These are phyloP conservation scores for Barnettozyma vustinii DNA, from an alignment of 805 yeast species.

Conservation along the genomic window DNA sequence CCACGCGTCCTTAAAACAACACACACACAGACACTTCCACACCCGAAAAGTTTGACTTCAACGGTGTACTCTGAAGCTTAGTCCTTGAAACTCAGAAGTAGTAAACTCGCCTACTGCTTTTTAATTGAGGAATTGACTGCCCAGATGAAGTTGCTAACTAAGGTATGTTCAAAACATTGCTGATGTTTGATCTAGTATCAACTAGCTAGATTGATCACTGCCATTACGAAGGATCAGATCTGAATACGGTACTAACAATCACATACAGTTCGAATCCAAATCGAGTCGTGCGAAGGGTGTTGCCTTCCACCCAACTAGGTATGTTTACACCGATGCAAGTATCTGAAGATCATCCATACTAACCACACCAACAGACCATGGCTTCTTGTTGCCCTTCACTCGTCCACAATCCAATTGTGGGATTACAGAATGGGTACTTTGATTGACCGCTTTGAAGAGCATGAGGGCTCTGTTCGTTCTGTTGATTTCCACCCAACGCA, in stretches of 20 bases:
- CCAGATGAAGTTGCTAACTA: conserved; percentile 76
- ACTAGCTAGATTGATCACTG: not conserved
- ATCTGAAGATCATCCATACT: conserved; percentile 7
- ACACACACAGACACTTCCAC: not conserved
- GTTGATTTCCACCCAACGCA: conserved; percentile 97
- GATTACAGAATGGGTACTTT: conserved; percentile 99
- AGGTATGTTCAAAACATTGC: conserved; percentile 36
- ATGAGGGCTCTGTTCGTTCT: conserved; percentile 96
- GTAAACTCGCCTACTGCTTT: not conserved
- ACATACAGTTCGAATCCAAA: conserved; percentile 82
- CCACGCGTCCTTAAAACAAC: conserved; percentile 1
- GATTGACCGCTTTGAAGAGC: conserved; percentile 95
- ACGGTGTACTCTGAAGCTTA: not conserved
- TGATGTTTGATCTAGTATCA: not conserved
- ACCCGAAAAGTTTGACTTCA: not conserved
- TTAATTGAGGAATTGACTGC: conserved; percentile 3
- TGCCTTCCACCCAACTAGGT: conserved; percentile 89
- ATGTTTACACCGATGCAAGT: conserved; percentile 13
- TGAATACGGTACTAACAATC: conserved; percentile 7
- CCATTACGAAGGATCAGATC: not conserved
- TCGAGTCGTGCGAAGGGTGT: conserved; percentile 96
- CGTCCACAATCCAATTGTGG: conserved; percentile 99
- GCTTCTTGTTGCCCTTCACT: conserved; percentile 91
- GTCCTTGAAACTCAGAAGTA: not conserved
- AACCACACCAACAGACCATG: conserved; percentile 60